Evolutionary conservation across 768 basidiomycete species (phyloP).

Genomic region (Pleurotus citrinopileatus): DNA sequence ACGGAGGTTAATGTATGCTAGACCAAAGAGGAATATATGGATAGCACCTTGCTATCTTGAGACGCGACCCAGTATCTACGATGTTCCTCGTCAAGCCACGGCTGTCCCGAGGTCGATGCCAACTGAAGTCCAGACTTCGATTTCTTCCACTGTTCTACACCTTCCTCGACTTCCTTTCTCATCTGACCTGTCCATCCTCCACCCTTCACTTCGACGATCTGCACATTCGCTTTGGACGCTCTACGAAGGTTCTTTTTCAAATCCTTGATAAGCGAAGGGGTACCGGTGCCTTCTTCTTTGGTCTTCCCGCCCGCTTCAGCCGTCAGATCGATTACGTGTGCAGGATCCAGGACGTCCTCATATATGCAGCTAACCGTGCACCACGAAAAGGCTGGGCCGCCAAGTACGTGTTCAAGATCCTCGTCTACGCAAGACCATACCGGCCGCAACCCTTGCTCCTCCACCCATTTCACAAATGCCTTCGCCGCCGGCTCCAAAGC

Average conservation of each 20-base stretch:
- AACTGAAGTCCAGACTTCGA: conserved; percentile 56
- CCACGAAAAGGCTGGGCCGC: conserved; percentile 45
- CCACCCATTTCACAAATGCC: conserved; percentile 44
- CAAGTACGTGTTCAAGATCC: conserved; percentile 49
- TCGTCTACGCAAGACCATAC: conserved; percentile 61
- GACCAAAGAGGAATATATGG: too few species aligned
- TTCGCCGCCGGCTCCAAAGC: conserved; percentile 32
- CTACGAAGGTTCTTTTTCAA: conserved; percentile 59
- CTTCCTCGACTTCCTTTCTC: conserved; percentile 44
- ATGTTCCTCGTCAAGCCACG: conserved; percentile 55
- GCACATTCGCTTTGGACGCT: conserved; percentile 53
- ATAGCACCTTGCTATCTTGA: conserved; percentile 28
- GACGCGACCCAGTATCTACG: conserved; percentile 56
- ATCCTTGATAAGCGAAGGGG: conserved; percentile 44
- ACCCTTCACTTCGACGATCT: conserved; percentile 39
- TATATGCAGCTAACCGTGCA: conserved; percentile 59
- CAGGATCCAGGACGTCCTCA: conserved; percentile 56
- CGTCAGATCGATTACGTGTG: conserved; percentile 38
- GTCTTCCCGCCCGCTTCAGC: conserved; percentile 29
- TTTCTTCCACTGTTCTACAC: conserved; percentile 55
- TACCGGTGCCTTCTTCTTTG: conserved; percentile 21
- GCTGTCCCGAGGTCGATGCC: conserved; percentile 36
- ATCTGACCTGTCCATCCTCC: conserved; percentile 42
- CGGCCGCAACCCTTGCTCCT: conserved; percentile 43
- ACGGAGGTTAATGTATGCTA: background rate